Evolutionary conservation across 345 rosid genomes (phyloP).

Genomic region (Physaria fendleri): DNA sequence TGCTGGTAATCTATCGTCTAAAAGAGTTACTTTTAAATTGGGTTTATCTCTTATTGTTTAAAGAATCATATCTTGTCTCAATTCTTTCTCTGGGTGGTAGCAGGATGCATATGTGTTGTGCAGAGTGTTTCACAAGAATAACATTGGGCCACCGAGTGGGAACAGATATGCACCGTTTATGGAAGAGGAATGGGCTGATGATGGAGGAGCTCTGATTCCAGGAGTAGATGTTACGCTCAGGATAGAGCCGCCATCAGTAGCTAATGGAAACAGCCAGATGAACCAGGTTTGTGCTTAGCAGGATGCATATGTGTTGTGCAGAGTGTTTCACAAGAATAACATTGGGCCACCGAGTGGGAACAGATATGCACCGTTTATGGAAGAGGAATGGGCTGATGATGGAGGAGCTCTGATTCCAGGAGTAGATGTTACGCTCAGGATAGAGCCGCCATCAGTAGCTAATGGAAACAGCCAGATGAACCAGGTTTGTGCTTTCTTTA

Average conservation of each 20-base stretch:
- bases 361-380: too few species aligned
- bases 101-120: constrained; percentile 72
- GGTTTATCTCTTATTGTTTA: neutral
- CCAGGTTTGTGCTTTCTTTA: constrained; percentile 35
- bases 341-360: too few species aligned
- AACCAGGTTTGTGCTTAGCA: too few species aligned
- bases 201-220: constrained; percentile 41
- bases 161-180: constrained; percentile 71
- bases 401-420: too few species aligned
- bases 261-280: constrained; percentile 15
- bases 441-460: too few species aligned
- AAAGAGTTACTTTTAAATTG: neutral
- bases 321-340: too few species aligned
- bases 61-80: neutral
- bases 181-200: constrained; percentile 82
- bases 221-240: constrained; percentile 41
- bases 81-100: constrained; percentile 27
- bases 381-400: too few species aligned
- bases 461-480: too few species aligned
- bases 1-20: constrained; percentile 38
- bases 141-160: constrained; percentile 88
- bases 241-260: constrained; percentile 27
- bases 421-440: too few species aligned
- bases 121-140: constrained; percentile 83
- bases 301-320: too few species aligned